Evolutionary conservation across 306 rosid genomes (phyloP).

Genomic region (Malus domestica): DNA sequence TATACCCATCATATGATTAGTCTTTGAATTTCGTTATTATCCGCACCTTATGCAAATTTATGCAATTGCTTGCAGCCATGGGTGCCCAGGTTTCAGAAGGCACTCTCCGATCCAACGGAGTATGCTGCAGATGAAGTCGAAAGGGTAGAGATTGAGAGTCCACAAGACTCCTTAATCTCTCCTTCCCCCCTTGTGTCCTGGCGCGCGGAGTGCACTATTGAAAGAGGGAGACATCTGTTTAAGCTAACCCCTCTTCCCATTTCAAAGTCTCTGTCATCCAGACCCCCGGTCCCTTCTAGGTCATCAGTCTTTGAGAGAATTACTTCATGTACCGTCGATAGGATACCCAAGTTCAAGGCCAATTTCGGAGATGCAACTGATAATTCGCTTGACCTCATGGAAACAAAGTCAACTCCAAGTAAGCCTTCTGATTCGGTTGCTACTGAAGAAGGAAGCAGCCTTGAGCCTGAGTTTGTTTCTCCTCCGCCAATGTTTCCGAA

Average conservation of each 20-base stretch:
- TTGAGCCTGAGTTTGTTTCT: conserved; percentile 29
- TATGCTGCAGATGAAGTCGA: conserved; percentile 19
- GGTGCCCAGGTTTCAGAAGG: conserved; percentile 59
- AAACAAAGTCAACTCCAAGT: conserved; percentile 28
- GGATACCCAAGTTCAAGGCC: conserved; percentile 18
- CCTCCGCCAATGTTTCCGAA: conserved; percentile 19
- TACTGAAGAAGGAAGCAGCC: conserved; percentile 20
- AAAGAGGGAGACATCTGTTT: conserved; percentile 78
- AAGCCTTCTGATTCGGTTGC: conserved; percentile 38
- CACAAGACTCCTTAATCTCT: conserved; percentile 47
- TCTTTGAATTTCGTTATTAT: conserved; percentile 10
- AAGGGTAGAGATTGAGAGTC: conserved; percentile 30
- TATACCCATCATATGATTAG: not conserved
- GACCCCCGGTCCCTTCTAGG: conserved; percentile 33
- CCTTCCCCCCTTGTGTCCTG: conserved; percentile 96
- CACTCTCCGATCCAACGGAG: conserved; percentile 25
- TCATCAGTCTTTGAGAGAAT: conserved; percentile 35
- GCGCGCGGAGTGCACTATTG: conserved; percentile 73
- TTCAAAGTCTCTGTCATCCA: conserved; percentile 57
- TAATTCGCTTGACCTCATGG: conserved; percentile 24
- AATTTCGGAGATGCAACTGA: conserved; percentile 24
- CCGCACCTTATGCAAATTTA: not conserved
- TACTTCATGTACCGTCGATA: conserved; percentile 20
- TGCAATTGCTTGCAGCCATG: conserved; percentile 63
- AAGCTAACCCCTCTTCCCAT: conserved; percentile 90